Evolutionary conservation across 768 basidiomycete species (phyloP), one percentile per base, ranked within the genome.

Genomic region (Tulasnella sp.): DNA sequence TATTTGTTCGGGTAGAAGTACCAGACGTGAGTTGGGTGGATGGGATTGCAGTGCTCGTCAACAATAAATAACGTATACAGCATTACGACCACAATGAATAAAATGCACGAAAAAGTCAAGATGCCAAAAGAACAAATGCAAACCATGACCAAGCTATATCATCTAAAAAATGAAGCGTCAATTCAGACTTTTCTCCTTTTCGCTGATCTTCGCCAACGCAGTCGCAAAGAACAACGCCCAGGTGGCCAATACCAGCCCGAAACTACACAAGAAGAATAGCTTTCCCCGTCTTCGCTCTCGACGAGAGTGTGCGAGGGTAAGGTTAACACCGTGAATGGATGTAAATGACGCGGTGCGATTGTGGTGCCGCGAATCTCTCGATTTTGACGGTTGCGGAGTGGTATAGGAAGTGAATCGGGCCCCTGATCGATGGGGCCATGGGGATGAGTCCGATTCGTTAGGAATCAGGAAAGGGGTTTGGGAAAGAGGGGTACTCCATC

Each of bases 181-280:
- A n/a, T n/a, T n/a, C n/a, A n/a, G n/a, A n/a, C n/a, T n/a, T n/a
- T 52, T 40, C 37, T 57, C 37, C 55, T 57, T 57, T 4, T 43
- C 32, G 6, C 27, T 43, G 29, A 57, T 57, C 55, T 57, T 57
- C 5, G 55, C 42, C 23, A 57, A 21, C 42, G 55, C 55, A 15
- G 79, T 82, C 8, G 64, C 71, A 63, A 86, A 69, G 67, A 85
- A 85, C 59, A 84, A 66, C 34, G 75, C 63, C 84, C 83, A 86
- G 4, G 81, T 77, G 45, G 64, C 67, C 14, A 75, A 62, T 8
- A 84, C 73, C 32, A 81, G 63, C 1, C 62, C 48, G 15, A 61
- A 70, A 41, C 73, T 74, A 23, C 77, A 59, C 31, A 68, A 62
- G 25, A 75, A 72, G 59, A 79, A 82, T 0, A 77, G 17, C 57